A percentile compares a stretch with the other conserved stretches of the same genome.
Conservation (phyloP, 2,329 filamentous ascomycete genomes). For the Neofusicoccum kwambonambiense region DNA sequence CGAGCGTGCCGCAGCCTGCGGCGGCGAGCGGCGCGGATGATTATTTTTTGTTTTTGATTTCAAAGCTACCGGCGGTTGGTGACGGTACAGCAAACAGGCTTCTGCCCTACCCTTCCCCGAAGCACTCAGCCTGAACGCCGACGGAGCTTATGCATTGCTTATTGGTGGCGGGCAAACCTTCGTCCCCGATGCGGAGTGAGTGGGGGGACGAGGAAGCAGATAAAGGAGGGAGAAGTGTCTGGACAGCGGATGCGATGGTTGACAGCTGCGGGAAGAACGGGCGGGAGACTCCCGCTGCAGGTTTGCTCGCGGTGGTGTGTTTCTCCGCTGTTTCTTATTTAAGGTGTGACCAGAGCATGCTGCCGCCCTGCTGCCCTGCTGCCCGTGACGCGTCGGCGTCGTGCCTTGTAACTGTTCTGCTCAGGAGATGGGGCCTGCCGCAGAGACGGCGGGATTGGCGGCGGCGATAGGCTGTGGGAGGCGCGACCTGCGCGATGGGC, state of each 20-base stretch:
- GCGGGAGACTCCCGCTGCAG: not conserved
- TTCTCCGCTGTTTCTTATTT: conserved; percentile 2
- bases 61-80: not conserved
- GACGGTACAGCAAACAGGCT: not conserved
- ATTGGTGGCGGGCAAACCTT: not conserved
- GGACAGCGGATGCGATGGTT: not conserved
- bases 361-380: not conserved
- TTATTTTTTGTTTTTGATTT: conserved; percentile 5
- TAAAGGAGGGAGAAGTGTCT: too few species aligned
- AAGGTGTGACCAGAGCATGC: too few species aligned
- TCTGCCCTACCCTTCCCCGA: too few species aligned
- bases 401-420: not conserved
- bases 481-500: not conserved
- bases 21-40: not conserved
- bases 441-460: not conserved
- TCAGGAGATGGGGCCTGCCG: not conserved
- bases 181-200: not conserved
- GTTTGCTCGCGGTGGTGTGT: not conserved
- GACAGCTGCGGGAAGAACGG: not conserved
- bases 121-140: not conserved
- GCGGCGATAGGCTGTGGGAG: conserved; percentile 5
- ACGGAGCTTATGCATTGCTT: not conserved
- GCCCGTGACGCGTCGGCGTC: not conserved
- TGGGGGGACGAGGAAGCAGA: not conserved
- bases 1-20: not conserved